Conservation (phyloP, 1,284 basidiomycete species). For the Cutaneotrichosporon cyanovorans region DNA sequence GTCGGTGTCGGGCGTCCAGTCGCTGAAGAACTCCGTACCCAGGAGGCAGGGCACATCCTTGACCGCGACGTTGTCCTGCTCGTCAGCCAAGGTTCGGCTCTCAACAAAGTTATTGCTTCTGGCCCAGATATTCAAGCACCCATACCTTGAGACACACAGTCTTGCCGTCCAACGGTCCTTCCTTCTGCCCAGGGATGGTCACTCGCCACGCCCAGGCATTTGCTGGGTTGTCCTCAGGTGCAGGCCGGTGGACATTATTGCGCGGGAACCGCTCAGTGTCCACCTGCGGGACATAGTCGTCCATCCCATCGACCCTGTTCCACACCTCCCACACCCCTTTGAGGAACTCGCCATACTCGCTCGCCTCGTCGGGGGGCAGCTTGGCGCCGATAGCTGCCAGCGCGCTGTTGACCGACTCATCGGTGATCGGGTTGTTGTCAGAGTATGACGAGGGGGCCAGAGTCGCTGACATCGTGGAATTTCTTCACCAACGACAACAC, state of each 20-base stretch:
- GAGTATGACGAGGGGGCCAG: slow-evolving; percentile 18
- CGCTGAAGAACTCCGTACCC: slow-evolving; percentile 27
- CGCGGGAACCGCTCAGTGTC: slow-evolving; percentile 26
- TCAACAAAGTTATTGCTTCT: no score
- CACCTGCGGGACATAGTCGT: slow-evolving; percentile 28
- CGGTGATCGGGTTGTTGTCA: slow-evolving; percentile 26
- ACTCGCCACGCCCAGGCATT: slow-evolving; percentile 32
- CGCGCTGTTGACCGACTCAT: slow-evolving; percentile 12
- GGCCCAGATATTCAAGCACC: no score
- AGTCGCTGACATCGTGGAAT: slow-evolving; percentile 27
- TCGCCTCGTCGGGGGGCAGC: slow-evolving; percentile 4
- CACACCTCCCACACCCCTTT: slow-evolving; percentile 28
- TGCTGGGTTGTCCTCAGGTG: slow-evolving; percentile 18
- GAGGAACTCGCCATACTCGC: slow-evolving; percentile 20
- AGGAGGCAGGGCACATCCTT: slow-evolving; percentile 29
- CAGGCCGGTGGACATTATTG: slow-evolving; percentile 16
- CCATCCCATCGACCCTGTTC: slow-evolving; percentile 24
- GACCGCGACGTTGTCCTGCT: slow-evolving; percentile 26
- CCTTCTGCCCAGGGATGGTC: slow-evolving; percentile 5
- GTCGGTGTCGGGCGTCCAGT: slow-evolving; percentile 40
- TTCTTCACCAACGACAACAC: no score
- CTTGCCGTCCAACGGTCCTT: slow-evolving; percentile 22
- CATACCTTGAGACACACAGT: slow-evolving; percentile 30
- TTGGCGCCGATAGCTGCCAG: slow-evolving; percentile 16
- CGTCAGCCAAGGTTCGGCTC: background rate